Percentiles rank a stretch among this genome's conserved stretches.
Evolutionary conservation across 2,329 filamentous ascomycete genomes (phyloP).

Genomic region (Talaromyces sp.): DNA sequence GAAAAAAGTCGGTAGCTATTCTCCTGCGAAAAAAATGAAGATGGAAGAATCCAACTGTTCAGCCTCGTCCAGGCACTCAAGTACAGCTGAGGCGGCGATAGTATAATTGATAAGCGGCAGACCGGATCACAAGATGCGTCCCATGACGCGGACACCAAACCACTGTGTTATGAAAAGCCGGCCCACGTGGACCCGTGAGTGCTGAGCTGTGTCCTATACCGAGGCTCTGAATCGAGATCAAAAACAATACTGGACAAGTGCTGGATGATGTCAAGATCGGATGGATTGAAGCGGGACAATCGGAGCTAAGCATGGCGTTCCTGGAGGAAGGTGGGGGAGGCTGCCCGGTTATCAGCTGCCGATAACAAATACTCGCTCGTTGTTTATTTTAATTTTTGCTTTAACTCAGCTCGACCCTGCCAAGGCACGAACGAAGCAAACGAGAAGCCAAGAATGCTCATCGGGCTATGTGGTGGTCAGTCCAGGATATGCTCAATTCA

Average conservation of each 20-base stretch:
- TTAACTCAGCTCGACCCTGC: background rate
- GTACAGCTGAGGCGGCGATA: background rate
- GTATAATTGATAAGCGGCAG: background rate
- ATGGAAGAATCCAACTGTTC: background rate
- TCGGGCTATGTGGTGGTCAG: conserved; percentile 47
- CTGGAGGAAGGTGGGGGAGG: background rate
- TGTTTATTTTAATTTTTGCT: background rate
- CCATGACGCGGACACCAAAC: background rate
- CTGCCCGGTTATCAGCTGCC: background rate
- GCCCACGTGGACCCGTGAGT: background rate
- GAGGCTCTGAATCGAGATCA: background rate
- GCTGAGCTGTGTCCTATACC: background rate
- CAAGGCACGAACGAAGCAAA: background rate
- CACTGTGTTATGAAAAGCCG: background rate
- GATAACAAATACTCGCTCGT: background rate
- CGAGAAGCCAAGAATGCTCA: conserved; percentile 36
- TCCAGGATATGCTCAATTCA: background rate
- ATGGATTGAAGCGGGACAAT: background rate
- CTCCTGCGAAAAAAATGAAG: background rate
- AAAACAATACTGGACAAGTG: background rate
- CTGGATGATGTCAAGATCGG: background rate
- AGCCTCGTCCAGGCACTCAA: background rate
- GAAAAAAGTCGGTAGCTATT: background rate
- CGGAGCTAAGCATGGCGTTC: background rate
- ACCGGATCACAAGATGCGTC: background rate